phyloP scores from a whole-genome alignment of 495 filamentous ascomycete species.

The Apodospora peruviana region DNA sequence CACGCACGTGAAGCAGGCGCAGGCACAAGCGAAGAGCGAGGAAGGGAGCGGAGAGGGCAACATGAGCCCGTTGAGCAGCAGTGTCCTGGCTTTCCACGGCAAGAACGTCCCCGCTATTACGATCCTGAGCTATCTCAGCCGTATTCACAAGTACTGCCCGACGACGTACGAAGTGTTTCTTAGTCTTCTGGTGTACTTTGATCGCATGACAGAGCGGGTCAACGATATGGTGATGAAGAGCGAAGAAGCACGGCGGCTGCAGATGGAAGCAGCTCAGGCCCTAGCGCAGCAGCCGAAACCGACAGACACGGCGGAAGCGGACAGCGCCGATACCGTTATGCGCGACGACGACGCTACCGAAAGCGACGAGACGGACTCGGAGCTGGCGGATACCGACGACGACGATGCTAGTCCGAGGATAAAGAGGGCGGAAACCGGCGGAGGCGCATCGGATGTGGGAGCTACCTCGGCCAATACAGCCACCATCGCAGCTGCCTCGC shows the following conservation, averaged over 20 bases:
- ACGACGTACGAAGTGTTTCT: slow-evolving; percentile 98
- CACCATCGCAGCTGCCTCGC: slow-evolving; percentile 16
- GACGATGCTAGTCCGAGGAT: too few species aligned
- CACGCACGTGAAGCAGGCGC: slow-evolving; percentile 41
- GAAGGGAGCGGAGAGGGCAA: slow-evolving; percentile 56
- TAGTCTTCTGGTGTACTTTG: slow-evolving; percentile 93
- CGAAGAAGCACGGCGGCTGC: slow-evolving; percentile 30
- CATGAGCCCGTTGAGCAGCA: slow-evolving; percentile 74
- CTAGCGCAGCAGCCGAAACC: slow-evolving; percentile 14
- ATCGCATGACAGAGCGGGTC: slow-evolving; percentile 96
- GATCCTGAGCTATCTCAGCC: slow-evolving; percentile 89
- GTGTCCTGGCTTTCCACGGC: slow-evolving; percentile 96
- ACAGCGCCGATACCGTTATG: slow-evolving; percentile 31
- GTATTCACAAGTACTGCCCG: slow-evolving; percentile 98
- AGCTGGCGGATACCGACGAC: slow-evolving; percentile 36
- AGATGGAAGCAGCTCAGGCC: slow-evolving; percentile 12
- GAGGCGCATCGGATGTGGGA: neutral
- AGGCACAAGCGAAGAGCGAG: slow-evolving; percentile 31
- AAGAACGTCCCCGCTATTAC: slow-evolving; percentile 98
- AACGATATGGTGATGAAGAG: slow-evolving; percentile 55
- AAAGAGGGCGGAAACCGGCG: too few species aligned
- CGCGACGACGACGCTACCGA: slow-evolving; percentile 25
- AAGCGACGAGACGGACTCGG: slow-evolving; percentile 34
- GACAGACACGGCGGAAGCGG: neutral
- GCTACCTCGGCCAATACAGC: slow-evolving; percentile 1